Base-by-base conservation (phyloP, 805 yeast genomes). In the Candida wancherniae region DNA sequence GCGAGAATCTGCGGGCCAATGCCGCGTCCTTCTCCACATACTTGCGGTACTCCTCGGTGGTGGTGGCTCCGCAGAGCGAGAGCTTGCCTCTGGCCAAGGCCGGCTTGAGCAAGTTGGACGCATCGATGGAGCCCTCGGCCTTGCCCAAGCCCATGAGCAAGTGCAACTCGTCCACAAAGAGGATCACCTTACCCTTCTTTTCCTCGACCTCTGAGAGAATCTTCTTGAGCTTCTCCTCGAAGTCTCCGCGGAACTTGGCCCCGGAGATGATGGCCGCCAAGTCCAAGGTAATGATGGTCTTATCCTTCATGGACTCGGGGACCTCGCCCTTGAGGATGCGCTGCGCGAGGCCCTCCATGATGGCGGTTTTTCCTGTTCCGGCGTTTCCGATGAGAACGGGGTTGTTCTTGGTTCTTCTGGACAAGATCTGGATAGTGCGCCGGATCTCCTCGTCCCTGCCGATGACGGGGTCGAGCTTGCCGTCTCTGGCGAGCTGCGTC, bases 21-120 rank as follows among this genome's bases (percentile, higher is more conserved):
- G 97, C 97, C 1, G 95, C 94, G 51, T 90, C 98, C 53, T 90
- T 90, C 59, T 90, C 97, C 43, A 90, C 90, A 48, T 87, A 85
- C 54, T 86, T 87, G 34, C 88, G 64, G 61, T 84, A 90, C 55
- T 90, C 98, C 41, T 90, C 97, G 29, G 85, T 67, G 1, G 98
- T 90, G 1, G 98, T 90, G 1, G 98, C 98, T 39, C 97, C 95
- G 50, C 94, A 85, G 58, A 95, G 84, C 42, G 94, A 90, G 34
- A 90, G 69, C 47, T 79, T 75, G 1, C 97, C 97, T 52, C 95
- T 77, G 1, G 97, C 96, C 34, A 90, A 67, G 7, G 90, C 92
- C 1, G 98, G 98, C 54, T 90, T 90, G 51, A 90, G 69, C 44
- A 92, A 63, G 52, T 90, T 92, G 1, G 95, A 82, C 1, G 97